Evolutionary conservation across 139 green algal species (phyloP).

Genomic region (Micromonas commoda): DNA sequence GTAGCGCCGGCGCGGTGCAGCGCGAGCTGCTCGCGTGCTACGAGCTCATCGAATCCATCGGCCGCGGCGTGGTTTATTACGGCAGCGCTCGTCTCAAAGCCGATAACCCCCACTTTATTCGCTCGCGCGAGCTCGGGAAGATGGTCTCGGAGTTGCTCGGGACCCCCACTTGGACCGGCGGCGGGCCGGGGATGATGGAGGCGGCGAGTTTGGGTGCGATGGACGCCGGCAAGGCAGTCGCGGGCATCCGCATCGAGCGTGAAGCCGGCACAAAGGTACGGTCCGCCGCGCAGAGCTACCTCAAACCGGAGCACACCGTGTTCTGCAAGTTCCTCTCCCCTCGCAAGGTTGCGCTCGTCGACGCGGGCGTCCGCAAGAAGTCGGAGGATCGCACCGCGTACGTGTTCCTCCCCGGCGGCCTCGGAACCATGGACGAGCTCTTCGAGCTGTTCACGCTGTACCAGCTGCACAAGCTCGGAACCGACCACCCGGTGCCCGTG

Average conservation of each 20-base stretch:
- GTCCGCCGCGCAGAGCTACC: conserved; percentile 43
- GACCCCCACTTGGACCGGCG: conserved; percentile 56
- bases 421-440: conserved; percentile 41
- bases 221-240: conserved; percentile 45
- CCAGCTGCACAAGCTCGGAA: conserved; percentile 30
- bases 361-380: conserved; percentile 44
- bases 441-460: conserved; percentile 28
- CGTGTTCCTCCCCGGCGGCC: conserved; percentile 63
- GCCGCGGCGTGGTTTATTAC: conserved; percentile 61
- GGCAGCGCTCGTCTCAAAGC: conserved; percentile 48
- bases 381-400: conserved; percentile 54
- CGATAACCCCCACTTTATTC: conserved; percentile 41
- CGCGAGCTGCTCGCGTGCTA: conserved; percentile 59
- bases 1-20: conserved; percentile 23
- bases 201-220: conserved; percentile 46
- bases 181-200: conserved; percentile 65
- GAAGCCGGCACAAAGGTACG: conserved; percentile 58
- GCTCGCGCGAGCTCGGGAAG: conserved; percentile 34
- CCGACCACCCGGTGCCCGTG: conserved; percentile 22
- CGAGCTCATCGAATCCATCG: conserved; percentile 50
- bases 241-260: conserved; percentile 55
- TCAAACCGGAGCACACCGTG: conserved; percentile 33
- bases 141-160: conserved; percentile 52
- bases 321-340: conserved; percentile 54
- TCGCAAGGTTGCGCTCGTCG: conserved; percentile 49